Conservation (phyloP, 768 basidiomycete genomes). For the Russula emetica region DNA sequence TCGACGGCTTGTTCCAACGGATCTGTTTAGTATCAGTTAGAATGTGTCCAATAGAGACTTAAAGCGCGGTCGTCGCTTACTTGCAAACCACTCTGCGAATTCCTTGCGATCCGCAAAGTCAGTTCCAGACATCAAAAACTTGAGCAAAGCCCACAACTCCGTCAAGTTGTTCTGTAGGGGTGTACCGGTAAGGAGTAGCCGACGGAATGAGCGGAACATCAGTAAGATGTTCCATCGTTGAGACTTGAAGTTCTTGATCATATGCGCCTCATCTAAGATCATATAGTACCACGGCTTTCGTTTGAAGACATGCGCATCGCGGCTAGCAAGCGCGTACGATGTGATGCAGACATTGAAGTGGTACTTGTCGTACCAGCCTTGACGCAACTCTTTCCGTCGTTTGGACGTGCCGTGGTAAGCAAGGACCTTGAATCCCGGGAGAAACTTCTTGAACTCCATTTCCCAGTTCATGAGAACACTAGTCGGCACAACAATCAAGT, state of each 20-base stretch:
- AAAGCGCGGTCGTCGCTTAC: conserved; percentile 45
- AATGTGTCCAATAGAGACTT: background rate
- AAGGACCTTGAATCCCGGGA: conserved; percentile 80
- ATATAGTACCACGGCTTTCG: conserved; percentile 94
- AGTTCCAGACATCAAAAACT: conserved; percentile 88
- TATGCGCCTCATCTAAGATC: conserved; percentile 94
- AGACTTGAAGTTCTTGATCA: conserved; percentile 96
- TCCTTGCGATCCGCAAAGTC: conserved; percentile 90
- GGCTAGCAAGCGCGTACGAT: conserved; percentile 87
- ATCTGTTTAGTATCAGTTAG: conserved; percentile 45
- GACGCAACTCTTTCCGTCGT: conserved; percentile 82
- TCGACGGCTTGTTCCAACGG: conserved; percentile 94
- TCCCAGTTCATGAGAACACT: conserved; percentile 95
- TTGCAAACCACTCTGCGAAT: conserved; percentile 95
- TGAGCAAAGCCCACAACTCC: conserved; percentile 91
- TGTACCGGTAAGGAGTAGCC: conserved; percentile 90
- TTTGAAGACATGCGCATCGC: conserved; percentile 87
- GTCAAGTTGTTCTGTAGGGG: conserved; percentile 95
- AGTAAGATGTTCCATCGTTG: conserved; percentile 91
- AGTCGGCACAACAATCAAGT: conserved; percentile 89
- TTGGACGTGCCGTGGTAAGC: conserved; percentile 90
- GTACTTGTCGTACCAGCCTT: conserved; percentile 87
- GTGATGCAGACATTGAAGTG: conserved; percentile 94
- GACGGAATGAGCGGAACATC: conserved; percentile 81
- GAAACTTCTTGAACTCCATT: conserved; percentile 95